Conservation (phyloP, 169 alveolate genomes). For the Cystoisospora suis region DNA sequence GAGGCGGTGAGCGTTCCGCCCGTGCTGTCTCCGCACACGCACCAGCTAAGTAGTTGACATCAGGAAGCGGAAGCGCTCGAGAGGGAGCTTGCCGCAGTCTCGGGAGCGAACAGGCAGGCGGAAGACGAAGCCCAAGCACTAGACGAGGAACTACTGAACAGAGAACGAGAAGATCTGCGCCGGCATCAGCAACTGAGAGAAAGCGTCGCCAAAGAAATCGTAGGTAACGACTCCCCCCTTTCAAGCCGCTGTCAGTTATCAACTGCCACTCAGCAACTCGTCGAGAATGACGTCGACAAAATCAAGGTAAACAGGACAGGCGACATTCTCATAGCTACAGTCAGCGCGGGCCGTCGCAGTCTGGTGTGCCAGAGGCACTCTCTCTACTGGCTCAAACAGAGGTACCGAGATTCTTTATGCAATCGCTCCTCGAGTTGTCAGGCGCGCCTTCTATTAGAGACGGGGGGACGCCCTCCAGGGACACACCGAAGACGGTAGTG, state of each 20-base stretch:
- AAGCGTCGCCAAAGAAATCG: neutral
- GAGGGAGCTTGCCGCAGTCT: neutral
- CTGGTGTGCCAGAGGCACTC: too few relatives aligned
- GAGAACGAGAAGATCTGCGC: neutral
- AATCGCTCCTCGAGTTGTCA: too few relatives aligned
- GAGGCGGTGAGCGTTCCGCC: neutral
- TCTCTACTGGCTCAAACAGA: neutral
- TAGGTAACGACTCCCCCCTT: neutral
- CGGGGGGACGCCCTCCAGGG: too few relatives aligned
- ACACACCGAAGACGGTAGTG: too few relatives aligned
- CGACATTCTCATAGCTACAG: neutral
- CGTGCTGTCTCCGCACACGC: neutral
- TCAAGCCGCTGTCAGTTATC: neutral
- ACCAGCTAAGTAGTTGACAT: neutral
- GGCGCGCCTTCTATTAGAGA: too few relatives aligned
- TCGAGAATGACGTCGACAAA: neutral
- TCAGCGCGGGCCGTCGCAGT: too few relatives aligned
- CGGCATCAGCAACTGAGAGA: neutral
- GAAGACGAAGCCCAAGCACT: neutral
- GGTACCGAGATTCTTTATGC: neutral
- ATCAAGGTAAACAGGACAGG: neutral
- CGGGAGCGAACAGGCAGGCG: neutral
- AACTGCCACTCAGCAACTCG: neutral
- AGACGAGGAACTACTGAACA: neutral
- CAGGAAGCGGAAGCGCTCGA: constrained; percentile 9